phyloP scores from a whole-genome alignment of 495 filamentous ascomycete genomes.

The Chaetomium tenue region DNA sequence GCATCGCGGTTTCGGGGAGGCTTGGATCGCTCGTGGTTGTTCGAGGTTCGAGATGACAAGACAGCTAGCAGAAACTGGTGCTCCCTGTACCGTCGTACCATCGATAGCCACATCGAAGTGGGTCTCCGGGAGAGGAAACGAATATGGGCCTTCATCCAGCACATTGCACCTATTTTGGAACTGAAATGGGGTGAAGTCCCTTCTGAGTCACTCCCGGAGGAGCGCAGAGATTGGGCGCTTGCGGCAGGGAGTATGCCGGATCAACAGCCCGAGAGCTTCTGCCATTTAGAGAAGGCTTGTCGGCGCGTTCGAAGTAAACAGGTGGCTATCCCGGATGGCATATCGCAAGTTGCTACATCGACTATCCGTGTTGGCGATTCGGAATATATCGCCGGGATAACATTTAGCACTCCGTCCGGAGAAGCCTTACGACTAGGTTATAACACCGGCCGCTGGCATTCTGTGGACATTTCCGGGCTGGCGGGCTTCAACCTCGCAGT shows the following conservation, averaged over 20 bases:
- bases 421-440: not conserved
- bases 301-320: not conserved
- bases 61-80: not conserved
- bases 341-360: not conserved
- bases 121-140: not conserved
- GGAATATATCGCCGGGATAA: not conserved
- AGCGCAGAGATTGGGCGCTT: not conserved
- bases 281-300: not conserved
- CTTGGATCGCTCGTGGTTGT: slow-evolving; percentile 6
- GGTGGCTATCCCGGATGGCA: not conserved
- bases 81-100: not conserved
- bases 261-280: not conserved
- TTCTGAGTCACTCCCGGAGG: not conserved
- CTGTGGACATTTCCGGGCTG: not conserved
- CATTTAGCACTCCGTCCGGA: not conserved
- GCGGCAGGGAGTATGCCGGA: not conserved
- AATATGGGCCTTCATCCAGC: not conserved
- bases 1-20: slow-evolving; percentile 7
- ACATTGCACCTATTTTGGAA: not conserved
- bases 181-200: not conserved
- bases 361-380: not conserved
- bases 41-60: not conserved
- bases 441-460: not conserved
- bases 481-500: not conserved
- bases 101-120: not conserved